phyloP scores from a whole-genome alignment of 2,329 filamentous ascomycete genomes.

The Fusarium coicis region DNA sequence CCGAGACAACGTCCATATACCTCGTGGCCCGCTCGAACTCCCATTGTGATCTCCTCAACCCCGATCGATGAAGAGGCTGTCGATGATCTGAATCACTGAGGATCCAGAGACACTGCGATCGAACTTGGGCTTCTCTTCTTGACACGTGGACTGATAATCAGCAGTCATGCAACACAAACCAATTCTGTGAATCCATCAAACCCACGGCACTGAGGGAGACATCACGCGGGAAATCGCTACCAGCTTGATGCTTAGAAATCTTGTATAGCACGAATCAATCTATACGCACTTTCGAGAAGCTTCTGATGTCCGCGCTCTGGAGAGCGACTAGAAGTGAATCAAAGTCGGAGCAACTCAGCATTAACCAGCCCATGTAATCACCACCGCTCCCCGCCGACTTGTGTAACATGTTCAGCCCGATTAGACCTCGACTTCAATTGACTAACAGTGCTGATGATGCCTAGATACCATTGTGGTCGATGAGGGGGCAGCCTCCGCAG shows the following conservation, averaged over 20 bases:
- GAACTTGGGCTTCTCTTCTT: background rate
- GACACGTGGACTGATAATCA: background rate
- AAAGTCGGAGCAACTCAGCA: background rate
- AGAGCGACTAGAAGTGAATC: background rate
- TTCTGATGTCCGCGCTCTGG: accelerated
- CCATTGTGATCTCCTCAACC: accelerated
- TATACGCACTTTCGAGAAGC: background rate
- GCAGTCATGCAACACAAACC: background rate
- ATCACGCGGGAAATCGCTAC: background rate
- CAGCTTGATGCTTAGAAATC: background rate
- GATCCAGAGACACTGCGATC: accelerated
- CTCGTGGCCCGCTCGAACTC: accelerated
- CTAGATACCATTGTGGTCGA: background rate
- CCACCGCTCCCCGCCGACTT: background rate
- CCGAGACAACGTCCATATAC: background rate
- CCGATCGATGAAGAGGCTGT: too few relatives aligned
- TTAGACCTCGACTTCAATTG: accelerated
- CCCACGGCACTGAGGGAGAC: background rate
- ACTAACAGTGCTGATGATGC: background rate
- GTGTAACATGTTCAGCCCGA: background rate
- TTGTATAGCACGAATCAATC: background rate
- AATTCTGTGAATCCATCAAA: background rate
- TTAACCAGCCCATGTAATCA: background rate
- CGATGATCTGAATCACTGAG: accelerated
- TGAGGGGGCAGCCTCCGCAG: background rate